Evolutionary conservation across 805 yeast species (phyloP), one percentile per base, ranked within the genome.

Genomic region (Komagataella mondaviorum): DNA sequence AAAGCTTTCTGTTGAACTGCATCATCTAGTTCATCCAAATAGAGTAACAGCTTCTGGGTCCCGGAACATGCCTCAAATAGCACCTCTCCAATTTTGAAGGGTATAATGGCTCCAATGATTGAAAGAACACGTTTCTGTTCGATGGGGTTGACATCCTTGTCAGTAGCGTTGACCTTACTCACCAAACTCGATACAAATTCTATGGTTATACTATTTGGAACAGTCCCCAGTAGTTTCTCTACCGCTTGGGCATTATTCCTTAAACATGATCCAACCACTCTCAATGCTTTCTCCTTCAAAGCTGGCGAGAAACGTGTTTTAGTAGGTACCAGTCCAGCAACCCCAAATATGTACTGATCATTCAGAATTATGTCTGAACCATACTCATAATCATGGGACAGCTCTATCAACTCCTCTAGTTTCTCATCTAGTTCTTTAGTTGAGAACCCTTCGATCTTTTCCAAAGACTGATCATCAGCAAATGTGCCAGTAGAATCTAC

Each of bases 221-320:
- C 39, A 30, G 39, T 30, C 14, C 52, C 47, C 20, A 63, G 49
- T 47, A 59, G 57, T 2, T 50, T 49, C 6, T 52, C 46, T 47
- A 60, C 61, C 0, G 68, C 66, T 3, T 56, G 76, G 2, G 79
- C 80, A 60, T 89, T 89, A 62, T 88, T 88, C 58, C 96, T 73
- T 47, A 88, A 63, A 4, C 90, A 65, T 4, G 87, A 73, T 0
- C 85, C 82, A 53, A 89, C 68, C 24, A 84, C 70, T 54, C 88
- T 70, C 12, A 80, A 75, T 1, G 80, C 63, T 47, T 75, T 58
- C 52, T 88, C 93, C 52, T 72, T 69, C 23, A 45, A 23, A 6
- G 44, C 43, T 6, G 46, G 18, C 18, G 30, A 4, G 3, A 17
- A 18, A 18, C 17, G 20, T 30, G n/a, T n/a, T 20, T 46, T 43